Evolutionary conservation across 257 asterid species (phyloP).

Genomic region (Solanum etuberosum): DNA sequence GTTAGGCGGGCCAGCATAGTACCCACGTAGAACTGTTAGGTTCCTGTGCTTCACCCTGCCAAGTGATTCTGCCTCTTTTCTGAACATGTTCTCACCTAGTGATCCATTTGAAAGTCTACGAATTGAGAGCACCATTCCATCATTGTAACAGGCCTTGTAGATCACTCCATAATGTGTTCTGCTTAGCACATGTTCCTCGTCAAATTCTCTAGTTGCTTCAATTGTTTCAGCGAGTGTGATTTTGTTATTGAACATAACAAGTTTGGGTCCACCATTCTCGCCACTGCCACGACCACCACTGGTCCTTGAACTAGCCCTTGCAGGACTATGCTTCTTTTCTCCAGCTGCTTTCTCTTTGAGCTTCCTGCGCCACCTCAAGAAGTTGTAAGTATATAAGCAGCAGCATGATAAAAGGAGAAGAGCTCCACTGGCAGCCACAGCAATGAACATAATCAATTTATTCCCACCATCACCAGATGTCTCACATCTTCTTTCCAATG

Average conservation of each 20-base stretch:
- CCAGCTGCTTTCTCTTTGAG: slow-evolving; percentile 31
- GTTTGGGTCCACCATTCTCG: slow-evolving; percentile 52
- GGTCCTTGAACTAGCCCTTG: slow-evolving; percentile 51
- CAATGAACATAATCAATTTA: slow-evolving; percentile 44
- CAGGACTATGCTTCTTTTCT: slow-evolving; percentile 62
- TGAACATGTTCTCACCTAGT: slow-evolving; percentile 35
- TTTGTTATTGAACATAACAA: slow-evolving; percentile 60
- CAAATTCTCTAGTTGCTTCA: slow-evolving; percentile 62
- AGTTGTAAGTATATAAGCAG: slow-evolving; percentile 54
- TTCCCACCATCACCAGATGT: slow-evolving; percentile 21
- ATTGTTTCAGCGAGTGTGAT: slow-evolving; percentile 58
- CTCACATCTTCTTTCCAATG: slow-evolving; percentile 35
- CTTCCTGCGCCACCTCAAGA: slow-evolving; percentile 66
- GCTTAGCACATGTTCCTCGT: slow-evolving; percentile 57
- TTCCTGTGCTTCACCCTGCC: slow-evolving; percentile 64
- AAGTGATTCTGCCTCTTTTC: slow-evolving; percentile 56
- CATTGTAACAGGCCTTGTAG: slow-evolving; percentile 56
- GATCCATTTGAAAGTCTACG: slow-evolving; percentile 40
- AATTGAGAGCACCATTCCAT: slow-evolving; percentile 67
- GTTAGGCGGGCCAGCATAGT: slow-evolving; percentile 53
- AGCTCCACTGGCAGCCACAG: slow-evolving; percentile 55
- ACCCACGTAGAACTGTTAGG: slow-evolving; percentile 66
- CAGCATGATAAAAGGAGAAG: slow-evolving; percentile 50
- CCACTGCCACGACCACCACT: slow-evolving; percentile 63
- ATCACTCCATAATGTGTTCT: slow-evolving; percentile 49